Conservation (phyloP, 495 filamentous ascomycete species). For the Poronia punctata region DNA sequence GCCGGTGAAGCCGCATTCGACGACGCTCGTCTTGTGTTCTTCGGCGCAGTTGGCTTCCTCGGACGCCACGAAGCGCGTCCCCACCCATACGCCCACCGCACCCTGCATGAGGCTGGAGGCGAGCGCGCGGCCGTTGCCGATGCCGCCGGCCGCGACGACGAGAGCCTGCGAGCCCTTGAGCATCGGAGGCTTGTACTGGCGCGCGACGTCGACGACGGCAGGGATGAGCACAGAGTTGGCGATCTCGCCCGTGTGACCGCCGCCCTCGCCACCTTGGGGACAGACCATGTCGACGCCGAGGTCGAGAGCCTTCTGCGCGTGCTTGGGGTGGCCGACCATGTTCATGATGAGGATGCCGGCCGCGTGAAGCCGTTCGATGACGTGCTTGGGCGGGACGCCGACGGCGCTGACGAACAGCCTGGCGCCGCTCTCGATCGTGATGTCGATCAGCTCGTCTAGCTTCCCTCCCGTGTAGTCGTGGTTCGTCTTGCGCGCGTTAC, state of each 20-base stretch:
- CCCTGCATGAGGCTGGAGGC: constrained; percentile 68
- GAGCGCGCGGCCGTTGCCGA: constrained; percentile 63
- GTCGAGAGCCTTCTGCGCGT: constrained; percentile 75
- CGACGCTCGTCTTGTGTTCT: constrained; percentile 75
- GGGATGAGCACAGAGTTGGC: constrained; percentile 66
- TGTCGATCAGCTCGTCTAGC: constrained; percentile 74
- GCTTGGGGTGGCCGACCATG: constrained; percentile 89
- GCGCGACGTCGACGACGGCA: constrained; percentile 67
- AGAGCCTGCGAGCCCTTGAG: constrained; percentile 44
- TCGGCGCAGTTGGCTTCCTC: constrained; percentile 69
- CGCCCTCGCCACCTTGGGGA: constrained; percentile 73
- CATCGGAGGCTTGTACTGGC: constrained; percentile 48
- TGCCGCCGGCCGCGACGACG: constrained; percentile 71
- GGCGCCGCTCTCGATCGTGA: constrained; percentile 70
- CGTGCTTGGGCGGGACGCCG: constrained; percentile 63
- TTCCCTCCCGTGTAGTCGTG: constrained; percentile 86
- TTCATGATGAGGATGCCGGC: constrained; percentile 82
- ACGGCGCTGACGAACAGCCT: constrained; percentile 77
- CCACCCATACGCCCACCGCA: constrained; percentile 72
- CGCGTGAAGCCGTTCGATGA: constrained; percentile 65
- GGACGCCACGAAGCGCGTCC: constrained; percentile 76
- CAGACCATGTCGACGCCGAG: constrained; percentile 80
- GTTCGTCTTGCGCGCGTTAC: constrained; percentile 73
- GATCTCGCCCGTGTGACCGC: constrained; percentile 74
- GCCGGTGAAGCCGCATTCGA: constrained; percentile 63